Evolutionary conservation across 257 asterid species (phyloP), one percentile per base, ranked within the genome.

Genomic region (Nicotiana benthamiana): DNA sequence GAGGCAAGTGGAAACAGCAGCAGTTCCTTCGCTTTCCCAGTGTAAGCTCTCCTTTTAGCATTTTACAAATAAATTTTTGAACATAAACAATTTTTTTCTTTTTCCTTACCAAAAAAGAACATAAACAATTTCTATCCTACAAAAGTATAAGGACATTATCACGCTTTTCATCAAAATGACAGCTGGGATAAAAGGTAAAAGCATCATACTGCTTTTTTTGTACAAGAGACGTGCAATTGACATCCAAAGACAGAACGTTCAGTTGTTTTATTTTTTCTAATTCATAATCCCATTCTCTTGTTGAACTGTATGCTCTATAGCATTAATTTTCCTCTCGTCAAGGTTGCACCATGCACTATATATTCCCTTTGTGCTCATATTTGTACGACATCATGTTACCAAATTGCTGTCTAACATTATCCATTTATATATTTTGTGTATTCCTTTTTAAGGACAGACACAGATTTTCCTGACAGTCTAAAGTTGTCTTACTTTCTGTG

Each of bases 21-120:
- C 79, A 77, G 48, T 52, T 88, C 97, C 34, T 90, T 87, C 36
- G 88, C 89, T 61, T 89, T 88, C 89, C 95, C 97, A 51, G 79
- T 81, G 98, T 94, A 83, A 89, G 97, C 76, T 75, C 79, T 53
- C 52, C 12, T 32, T 27, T 54, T 16, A 48, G 16, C 40, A 8
- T 46, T 40, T 40, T 72, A 46, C 59, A n/a, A n/a, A 3, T 24
- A 72, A 22, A 61, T 22, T 0, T 60, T 61, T 34, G 34, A 22
- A 12, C 68, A 62, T 62, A 5, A 62, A 62, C n/a, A 26, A 62
- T n/a, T n/a, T n/a, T n/a, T n/a, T 7, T 40, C 10, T 8, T 40
- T 40, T 40, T 40, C 8, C 46, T 40, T 40, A 40, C 7, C 11
- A 8, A 40, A 7, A 40, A 40, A 7, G 18, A 22, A 24, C 68